Base-by-base conservation (phyloP, 176 grass and related monocot genomes). In the Avena atlantica region DNA sequence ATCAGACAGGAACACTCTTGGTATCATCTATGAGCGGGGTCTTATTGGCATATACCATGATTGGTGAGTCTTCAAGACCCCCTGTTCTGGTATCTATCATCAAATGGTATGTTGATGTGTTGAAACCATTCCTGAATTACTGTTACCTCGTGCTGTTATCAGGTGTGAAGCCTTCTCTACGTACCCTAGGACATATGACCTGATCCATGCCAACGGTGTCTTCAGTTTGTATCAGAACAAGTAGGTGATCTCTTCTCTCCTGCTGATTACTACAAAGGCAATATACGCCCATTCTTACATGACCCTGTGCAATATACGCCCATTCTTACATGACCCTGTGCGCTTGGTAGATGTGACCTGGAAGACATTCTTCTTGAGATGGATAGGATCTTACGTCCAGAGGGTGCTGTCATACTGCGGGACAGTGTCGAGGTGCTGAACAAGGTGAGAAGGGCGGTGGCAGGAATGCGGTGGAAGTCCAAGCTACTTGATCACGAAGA, bases 1-100 rank as follows among this genome's bases (percentile, higher is more conserved):
- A 78, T 88, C 91, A 17, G 79, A 89, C 71, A 93, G 45, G 42
- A 85, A 88, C 80, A 91, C 87, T 81, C 80, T 97, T 1, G 91
- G 95, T 48, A 73, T 89, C 68, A 92, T 97, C 50, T 97, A 97
- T 58, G 95, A 97, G 81, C 89, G 93, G 87, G 95, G 95, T 70
- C 91, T 97, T 45, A 89, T 97, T 76, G 95, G 93, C 80, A 93
- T 90, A 82, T 95, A 97, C 90, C 95, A 97, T 92, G 95, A 95
- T 88, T 97, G 93, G 95, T 97, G 70, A 84, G 89, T 82, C 73
- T 70, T 81, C 14, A 68, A 6, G 13, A 55, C 58, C 71, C 1
- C 27, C 0, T 79, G 20, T 78, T 82, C 8, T 84, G 17, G 36
- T 55, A 67, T 74, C 73, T 15, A 57, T 61, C 62, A 17, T 40